A percentile compares a stretch with the other conserved stretches of the same genome.
Evolutionary conservation across 805 yeast species (phyloP).

Genomic region (Metschnikowia orientalis): DNA sequence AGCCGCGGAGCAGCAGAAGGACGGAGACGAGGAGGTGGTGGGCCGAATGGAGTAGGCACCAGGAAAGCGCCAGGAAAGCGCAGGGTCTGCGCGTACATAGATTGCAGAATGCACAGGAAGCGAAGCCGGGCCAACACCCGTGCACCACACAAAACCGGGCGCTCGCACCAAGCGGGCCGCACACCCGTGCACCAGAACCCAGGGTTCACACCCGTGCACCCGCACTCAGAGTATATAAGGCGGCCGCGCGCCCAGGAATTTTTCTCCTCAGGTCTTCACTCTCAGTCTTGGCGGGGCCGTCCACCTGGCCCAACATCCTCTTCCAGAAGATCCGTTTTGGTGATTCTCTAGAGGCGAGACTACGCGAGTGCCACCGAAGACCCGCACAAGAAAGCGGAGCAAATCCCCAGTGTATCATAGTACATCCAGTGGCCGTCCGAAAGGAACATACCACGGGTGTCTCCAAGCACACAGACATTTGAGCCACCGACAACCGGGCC

Average conservation of each 20-base stretch:
- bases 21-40: slow-evolving; percentile 17
- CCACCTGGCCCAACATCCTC: slow-evolving; percentile 24
- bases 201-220: slow-evolving; percentile 7
- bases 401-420: slow-evolving; percentile 43
- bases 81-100: slow-evolving; percentile 3
- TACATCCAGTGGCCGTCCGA: slow-evolving; percentile 34
- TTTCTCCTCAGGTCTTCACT: slow-evolving; percentile 6
- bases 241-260: not conserved
- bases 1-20: slow-evolving; percentile 3
- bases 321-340: slow-evolving; percentile 42
- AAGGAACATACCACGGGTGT: slow-evolving; percentile 38
- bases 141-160: too few relatives aligned
- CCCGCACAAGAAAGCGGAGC: slow-evolving; percentile 23
- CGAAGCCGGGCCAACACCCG: too few relatives aligned
- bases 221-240: slow-evolving; percentile 9
- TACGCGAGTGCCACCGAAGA: slow-evolving; percentile 11
- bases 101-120: too few relatives aligned
- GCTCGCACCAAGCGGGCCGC: too few relatives aligned
- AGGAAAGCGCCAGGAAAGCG: slow-evolving; percentile 10
- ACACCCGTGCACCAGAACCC: too few relatives aligned
- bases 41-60: slow-evolving; percentile 17
- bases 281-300: slow-evolving; percentile 15
- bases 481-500: too few relatives aligned
- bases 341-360: slow-evolving; percentile 35
- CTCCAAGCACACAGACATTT: slow-evolving; percentile 49